These are phyloP conservation scores for Boechera stricta DNA, from an alignment of 345 rosid species.

Conservation along the genomic window DNA sequence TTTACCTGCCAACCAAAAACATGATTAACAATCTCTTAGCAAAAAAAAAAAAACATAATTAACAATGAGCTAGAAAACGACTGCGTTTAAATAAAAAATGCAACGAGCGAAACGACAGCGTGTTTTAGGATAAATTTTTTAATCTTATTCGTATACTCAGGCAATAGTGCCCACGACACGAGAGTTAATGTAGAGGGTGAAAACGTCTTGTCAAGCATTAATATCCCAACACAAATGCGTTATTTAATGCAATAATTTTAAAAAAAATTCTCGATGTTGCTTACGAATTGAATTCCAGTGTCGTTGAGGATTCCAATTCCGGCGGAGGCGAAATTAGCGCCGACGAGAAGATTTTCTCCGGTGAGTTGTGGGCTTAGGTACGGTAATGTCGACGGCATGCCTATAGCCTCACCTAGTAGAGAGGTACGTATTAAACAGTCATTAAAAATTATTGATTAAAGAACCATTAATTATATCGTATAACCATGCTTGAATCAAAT, in stretches of 20 bases:
- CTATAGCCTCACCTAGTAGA: slow-evolving; percentile 65
- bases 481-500: background rate
- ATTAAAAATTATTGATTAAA: background rate
- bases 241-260: background rate
- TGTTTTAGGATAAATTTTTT: background rate
- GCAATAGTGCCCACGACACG: background rate
- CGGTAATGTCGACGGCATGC: slow-evolving; percentile 72
- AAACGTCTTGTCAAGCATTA: background rate
- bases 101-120: too few species aligned
- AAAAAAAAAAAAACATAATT: background rate
- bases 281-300: slow-evolving; percentile 84
- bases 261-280: background rate
- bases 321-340: slow-evolving; percentile 94
- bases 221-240: background rate
- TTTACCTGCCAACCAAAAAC: slow-evolving; percentile 57
- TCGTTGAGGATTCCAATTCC: slow-evolving; percentile 92
- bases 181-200: background rate
- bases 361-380: slow-evolving; percentile 73
- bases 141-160: background rate
- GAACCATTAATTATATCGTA: background rate
- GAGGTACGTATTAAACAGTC: background rate
- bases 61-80: background rate
- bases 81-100: background rate
- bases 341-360: slow-evolving; percentile 68
- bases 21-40: background rate